Base-by-base conservation (phyloP, 148 eudicot genomes). In the Cornus kousa region DNA sequence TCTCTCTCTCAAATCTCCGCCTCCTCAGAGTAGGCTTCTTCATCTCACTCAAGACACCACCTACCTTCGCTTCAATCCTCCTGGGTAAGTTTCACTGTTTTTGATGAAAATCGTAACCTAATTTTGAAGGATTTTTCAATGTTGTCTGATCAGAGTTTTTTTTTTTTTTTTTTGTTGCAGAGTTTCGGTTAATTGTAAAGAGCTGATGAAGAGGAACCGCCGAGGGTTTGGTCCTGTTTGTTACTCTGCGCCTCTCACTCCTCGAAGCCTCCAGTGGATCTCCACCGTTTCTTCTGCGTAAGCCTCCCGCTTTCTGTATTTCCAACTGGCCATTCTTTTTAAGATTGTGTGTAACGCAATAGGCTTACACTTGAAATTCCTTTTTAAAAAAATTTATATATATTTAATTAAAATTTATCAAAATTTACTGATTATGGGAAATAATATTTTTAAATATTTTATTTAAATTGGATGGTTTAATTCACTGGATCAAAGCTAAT, bases 281-380 rank as follows among this genome's bases (percentile, higher is more conserved):
- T 87, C 86, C 48, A 79, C 95, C 46, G 72, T 90, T 77, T 84
- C 93, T 17, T 80, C 93, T 65, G 88, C 78, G 95, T 91, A 87
- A 73, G 77, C 57, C 31, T n/a, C 74, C 74, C 40, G 28, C 31
- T 40, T 5, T 79, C 23, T 53, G 1, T 53, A 43, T 43, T 1
- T 6, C 48, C 48, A 43, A 6, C 0, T 43, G 9, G 48, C 48
- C 48, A 0, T 7, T 43, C 1, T 53, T 2, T 14, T 11, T 16
- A 0, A 1, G 12, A 11, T 1, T 53, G 1, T 53, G 19, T 53
- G 59, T 53, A 53, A 35, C 37, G 1, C 37, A 48, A 48, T 7
- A 2, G 64, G 13, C 5, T 57, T 57, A 0, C 64, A 57, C 1
- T 28, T 28, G 1, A 28, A 28, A 28, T 28, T 28, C 28, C 28